Evolutionary conservation across 306 rosid genomes (phyloP).

Genomic region (Pueraria montana): DNA sequence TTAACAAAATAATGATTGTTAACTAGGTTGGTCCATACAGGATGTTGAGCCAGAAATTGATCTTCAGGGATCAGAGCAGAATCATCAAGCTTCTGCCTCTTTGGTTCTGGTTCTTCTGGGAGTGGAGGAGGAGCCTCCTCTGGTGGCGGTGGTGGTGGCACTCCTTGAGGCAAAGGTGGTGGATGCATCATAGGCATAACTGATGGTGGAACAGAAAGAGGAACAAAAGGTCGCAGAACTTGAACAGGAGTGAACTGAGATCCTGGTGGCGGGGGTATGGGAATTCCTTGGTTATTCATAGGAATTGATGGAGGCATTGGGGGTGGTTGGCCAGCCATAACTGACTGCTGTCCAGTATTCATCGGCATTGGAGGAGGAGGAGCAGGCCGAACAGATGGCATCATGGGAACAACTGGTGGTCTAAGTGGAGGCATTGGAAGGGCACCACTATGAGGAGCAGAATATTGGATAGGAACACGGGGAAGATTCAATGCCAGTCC

Average conservation of each 20-base stretch:
- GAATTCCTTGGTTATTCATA: constrained; percentile 64
- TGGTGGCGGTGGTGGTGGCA: constrained; percentile 90
- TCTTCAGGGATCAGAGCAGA: constrained; percentile 88
- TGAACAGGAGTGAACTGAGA: constrained; percentile 75
- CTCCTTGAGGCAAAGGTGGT: constrained; percentile 87
- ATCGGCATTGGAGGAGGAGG: constrained; percentile 74
- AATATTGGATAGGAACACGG: constrained; percentile 75
- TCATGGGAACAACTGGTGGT: constrained; percentile 72
- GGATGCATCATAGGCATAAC: constrained; percentile 86
- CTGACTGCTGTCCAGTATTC: constrained; percentile 74
- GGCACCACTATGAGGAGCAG: constrained; percentile 65
- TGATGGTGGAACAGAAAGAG: constrained; percentile 68
- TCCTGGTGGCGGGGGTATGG: constrained; percentile 93
- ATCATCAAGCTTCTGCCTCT: constrained; percentile 91
- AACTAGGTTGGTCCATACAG: constrained; percentile 54
- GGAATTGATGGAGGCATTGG: constrained; percentile 70
- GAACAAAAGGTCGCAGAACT: constrained; percentile 68
- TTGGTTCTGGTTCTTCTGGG: constrained; percentile 96
- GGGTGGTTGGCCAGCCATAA: constrained; percentile 67
- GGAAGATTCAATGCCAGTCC: constrained; percentile 95
- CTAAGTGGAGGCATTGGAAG: constrained; percentile 73
- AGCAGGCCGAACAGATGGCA: constrained; percentile 72
- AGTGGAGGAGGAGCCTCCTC: constrained; percentile 99
- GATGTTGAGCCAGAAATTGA: constrained; percentile 88
- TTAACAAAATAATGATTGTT: constrained; percentile 5